Base-by-base conservation (phyloP, 768 basidiomycete genomes). In the Mrakia frigida region DNA sequence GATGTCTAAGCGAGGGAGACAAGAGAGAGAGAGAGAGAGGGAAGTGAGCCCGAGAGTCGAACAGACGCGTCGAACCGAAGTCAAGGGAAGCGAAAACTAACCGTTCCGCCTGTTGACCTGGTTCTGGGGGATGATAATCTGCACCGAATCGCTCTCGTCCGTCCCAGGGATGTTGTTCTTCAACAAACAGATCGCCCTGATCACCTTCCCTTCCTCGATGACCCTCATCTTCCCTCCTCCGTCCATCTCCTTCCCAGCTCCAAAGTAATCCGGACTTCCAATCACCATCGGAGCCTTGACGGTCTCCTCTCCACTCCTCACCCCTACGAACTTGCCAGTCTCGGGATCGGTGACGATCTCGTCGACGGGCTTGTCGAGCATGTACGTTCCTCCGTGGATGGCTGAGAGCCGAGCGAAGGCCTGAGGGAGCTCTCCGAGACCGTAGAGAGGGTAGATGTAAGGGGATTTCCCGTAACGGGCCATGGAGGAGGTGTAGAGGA, bases 361-460 rank as follows among this genome's bases (percentile, higher is more conserved):
- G 77, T 96, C 90, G 81, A 97, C 91, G 65, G 86, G 87, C 85
- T 99, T 99, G 87, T 98, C 94, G 75, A 99, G 90, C 97, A 99
- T 99, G 86, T 99, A 99, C 18, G 97, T 99, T 59, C 97, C 97
- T 56, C 97, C 97, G 82, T 99, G 98, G 83, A 99, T 98, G 79
- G 97, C 97, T 78, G 92, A 94, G 74, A 99, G 89, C 81, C 97
- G 93, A 11, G 97, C 97, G 82, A 99, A 99, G 3, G 97, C 93
- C 83, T 99, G 97, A 14, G 97, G 97, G 70, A 99, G 92, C 83
- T 99, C 97, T 80, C 97, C 97, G 77, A 99, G 92, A 79, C 97
- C 97, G 84, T 98, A 99, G 53, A 98, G 88, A 23, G 97, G 97
- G 86, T 99, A 99, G 82, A 99, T 97, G 87, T 99, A 99, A 0